Evolutionary conservation across 2,329 filamentous ascomycete genomes (phyloP), one percentile per base, ranked within the genome.

Genomic region (Claviceps fusiformis): DNA sequence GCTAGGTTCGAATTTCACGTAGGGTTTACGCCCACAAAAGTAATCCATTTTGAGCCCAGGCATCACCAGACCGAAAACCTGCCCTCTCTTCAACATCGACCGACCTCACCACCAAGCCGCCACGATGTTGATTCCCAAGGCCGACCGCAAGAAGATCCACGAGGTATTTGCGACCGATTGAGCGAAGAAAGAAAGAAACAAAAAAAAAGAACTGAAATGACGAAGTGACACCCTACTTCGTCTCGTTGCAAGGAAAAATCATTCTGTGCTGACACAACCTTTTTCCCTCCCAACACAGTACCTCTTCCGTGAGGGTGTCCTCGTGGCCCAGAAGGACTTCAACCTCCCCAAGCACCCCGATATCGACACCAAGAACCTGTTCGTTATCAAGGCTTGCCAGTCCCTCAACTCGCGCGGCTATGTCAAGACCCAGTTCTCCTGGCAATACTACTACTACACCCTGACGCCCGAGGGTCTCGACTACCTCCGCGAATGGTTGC

Each of bases 361-460:
- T 70, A 93, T 97, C 76, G 93, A 96, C 81, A 95, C 90, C 77
- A 95, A 95, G 87, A 98, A 98, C 85, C 89, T 98, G 70, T 97
- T 78, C 76, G 92, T 97, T 75, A 89, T 98, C 85, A 98, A 98
- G 86, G 93, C 93, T 71, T 86, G 85, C 79, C 93, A 98, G 82
- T 98, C 93, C 63, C 85, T 98, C 72, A 95, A 85, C 80, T 96
- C 91, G 67, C 92, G 93, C 75, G 92, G 92, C 74, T 97, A 89
- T 78, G 85, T 98, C 79, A 98, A 98, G 89, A 98, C 93, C 69
- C 93, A 95, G 78, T 98, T 98, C 87, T 95, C 90, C 65, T 95
- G 90, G 90, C 90, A 95, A 80, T 95, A 91, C 84, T 95, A 97
- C 87, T 98, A 98, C 88, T 98, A 98, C 86, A 96, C 93, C 77